phyloP scores from a whole-genome alignment of 345 rosid genomes.

The Hypericum androsaemum region DNA sequence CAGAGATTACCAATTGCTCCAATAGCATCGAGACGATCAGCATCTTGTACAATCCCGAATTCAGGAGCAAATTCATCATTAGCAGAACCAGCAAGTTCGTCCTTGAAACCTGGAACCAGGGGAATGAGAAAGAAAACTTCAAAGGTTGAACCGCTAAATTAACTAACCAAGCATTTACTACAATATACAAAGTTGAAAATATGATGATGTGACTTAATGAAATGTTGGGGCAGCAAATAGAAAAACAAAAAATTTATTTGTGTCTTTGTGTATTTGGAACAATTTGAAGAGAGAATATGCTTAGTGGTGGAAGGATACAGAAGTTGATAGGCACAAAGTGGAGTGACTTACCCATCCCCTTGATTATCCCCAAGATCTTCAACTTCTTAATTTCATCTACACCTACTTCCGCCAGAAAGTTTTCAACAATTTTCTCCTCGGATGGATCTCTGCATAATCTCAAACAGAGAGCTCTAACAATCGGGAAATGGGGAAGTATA shows the following conservation, averaged over 20 bases:
- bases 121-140: not conserved
- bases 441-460: slow-evolving; percentile 44
- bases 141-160: no score
- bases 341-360: slow-evolving; percentile 56
- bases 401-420: slow-evolving; percentile 63
- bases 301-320: no score
- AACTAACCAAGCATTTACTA: no score
- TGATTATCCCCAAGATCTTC: slow-evolving; percentile 52
- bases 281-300: no score
- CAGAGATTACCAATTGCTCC: slow-evolving; percentile 60
- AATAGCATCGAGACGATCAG: slow-evolving; percentile 88
- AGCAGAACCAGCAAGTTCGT: slow-evolving; percentile 41
- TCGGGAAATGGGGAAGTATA: not conserved
- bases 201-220: no score
- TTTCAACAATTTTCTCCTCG: slow-evolving; percentile 57
- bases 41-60: slow-evolving; percentile 90
- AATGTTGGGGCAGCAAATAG: no score
- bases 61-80: slow-evolving; percentile 40
- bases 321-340: not conserved
- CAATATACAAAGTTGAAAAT: no score
- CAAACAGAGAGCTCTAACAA: not conserved
- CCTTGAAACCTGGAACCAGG: slow-evolving; percentile 60
- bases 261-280: no score
- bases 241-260: no score
- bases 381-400: slow-evolving; percentile 49